Percentiles rank a stretch among this genome's conserved stretches.
Conservation (phyloP, 768 basidiomycete genomes). For the Termitomyces sp. region DNA sequence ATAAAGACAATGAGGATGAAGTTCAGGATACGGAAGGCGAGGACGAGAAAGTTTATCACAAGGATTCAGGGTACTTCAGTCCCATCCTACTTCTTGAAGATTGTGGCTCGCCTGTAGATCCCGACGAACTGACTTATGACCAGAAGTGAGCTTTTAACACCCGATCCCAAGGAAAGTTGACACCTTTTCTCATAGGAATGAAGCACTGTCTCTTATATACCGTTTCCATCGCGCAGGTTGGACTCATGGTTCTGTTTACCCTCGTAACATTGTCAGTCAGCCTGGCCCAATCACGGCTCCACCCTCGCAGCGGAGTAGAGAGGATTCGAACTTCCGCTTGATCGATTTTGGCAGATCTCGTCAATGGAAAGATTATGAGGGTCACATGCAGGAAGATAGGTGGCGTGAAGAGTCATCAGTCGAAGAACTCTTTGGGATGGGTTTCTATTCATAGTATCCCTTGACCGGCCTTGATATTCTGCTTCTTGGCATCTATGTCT, state of each 20-base stretch:
- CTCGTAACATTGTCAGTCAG: slow-evolving; percentile 33
- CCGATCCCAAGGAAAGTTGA: too few species aligned
- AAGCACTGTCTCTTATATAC: slow-evolving; percentile 9
- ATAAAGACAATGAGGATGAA: too few species aligned
- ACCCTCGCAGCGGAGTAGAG: slow-evolving; percentile 1
- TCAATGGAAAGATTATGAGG: not conserved
- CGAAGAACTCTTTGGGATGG: slow-evolving; percentile 3
- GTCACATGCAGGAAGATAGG: not conserved
- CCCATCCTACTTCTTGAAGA: slow-evolving; percentile 40
- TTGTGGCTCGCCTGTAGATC: slow-evolving; percentile 27
- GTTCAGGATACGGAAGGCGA: too few species aligned
- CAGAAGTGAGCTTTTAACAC: slow-evolving; percentile 21
- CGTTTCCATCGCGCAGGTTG: slow-evolving; percentile 30
- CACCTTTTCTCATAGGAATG: too few species aligned
- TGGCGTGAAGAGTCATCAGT: not conserved
- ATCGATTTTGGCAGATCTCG: slow-evolving; percentile 32
- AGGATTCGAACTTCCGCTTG: slow-evolving; percentile 27
- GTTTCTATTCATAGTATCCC: not conserved
- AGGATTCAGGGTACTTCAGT: slow-evolving; percentile 21
- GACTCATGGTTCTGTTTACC: slow-evolving; percentile 29
- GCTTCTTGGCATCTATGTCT: not conserved
- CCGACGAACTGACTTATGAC: slow-evolving; percentile 23
- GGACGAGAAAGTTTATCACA: not conserved
- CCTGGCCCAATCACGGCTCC: slow-evolving; percentile 23
- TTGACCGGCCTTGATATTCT: not conserved